Evolutionary conservation across 345 rosid genomes (phyloP), one percentile per base, ranked within the genome.

Genomic region (Noccaea caerulescens): DNA sequence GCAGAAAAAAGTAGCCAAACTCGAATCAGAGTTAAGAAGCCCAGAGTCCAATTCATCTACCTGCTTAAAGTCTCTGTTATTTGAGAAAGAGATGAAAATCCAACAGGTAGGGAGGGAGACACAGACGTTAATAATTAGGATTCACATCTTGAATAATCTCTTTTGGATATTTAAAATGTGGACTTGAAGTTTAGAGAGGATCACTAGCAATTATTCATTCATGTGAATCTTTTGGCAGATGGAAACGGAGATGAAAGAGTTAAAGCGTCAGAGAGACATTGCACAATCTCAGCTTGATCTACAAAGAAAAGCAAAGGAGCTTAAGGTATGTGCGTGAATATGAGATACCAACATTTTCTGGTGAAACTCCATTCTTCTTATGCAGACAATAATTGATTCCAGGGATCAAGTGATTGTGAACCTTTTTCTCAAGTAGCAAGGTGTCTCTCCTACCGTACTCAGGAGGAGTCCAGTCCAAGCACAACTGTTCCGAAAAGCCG

Each of bases 1-100:
- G 75, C 93, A 93, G 82, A 80, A 87, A 77, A 93, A 93, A 84
- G 93, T 93, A 60, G 98, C 96, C 53, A 88, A 96, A 79, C 97
- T 93, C 60, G 98, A 88, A 77, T 90, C 97, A 72, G 92, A 85
- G 81, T 82, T 93, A 63, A 83, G 79, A 80, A 87, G 85, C 76
- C 98, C 98, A 33, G 92, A 84, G 75, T 56, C 87, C 43, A 80
- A 84, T 55, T 82, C 94, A 36, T 80, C 85, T 62, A 81, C 92
- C 44, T 78, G 76, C 79, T 79, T 93, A 37, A 86, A 80, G 42
- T 82, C 86, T 36, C 75, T 90, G 60, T 66, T 90, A 65, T 37
- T 77, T 57, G 86, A 90, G 79, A 93, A 85, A 83, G 89, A 90
- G 44, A 44, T 78, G 81, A 87, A 85, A 84, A 93, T 90, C 71